Percentiles rank a stretch among this genome's conserved stretches.
phyloP scores from a whole-genome alignment of 2,329 filamentous ascomycete genomes.

The Aspergillus glaucus region DNA sequence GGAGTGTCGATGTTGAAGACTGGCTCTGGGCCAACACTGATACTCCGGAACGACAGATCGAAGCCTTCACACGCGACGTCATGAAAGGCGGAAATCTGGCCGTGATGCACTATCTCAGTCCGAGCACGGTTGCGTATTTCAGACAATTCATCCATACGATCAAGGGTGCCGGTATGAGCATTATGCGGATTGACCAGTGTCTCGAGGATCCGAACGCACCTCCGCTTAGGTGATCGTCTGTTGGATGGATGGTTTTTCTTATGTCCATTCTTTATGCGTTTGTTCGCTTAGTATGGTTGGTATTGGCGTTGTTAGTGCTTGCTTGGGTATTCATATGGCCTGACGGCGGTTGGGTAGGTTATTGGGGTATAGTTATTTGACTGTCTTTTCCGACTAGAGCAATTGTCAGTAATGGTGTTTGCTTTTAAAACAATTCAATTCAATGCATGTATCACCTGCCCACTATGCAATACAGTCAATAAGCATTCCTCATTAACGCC shows the following conservation, averaged over 20 bases:
- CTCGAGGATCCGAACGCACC: constrained; percentile 50
- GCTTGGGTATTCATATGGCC: no score
- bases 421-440: background rate
- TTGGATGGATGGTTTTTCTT: background rate
- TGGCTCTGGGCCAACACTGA: constrained; percentile 59
- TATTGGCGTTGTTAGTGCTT: background rate
- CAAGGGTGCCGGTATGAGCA: constrained; percentile 56
- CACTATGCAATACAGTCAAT: constrained; percentile 1
- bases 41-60: constrained; percentile 61
- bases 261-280: background rate
- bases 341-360: no score
- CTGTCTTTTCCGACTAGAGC: no score
- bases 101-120: constrained; percentile 64
- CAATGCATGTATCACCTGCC: background rate
- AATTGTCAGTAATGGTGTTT: background rate
- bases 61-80: constrained; percentile 59
- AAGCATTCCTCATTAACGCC: background rate
- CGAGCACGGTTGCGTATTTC: constrained; percentile 58
- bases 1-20: constrained; percentile 66
- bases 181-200: constrained; percentile 63
- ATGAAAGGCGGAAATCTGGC: constrained; percentile 57
- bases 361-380: no score
- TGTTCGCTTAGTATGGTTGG: background rate
- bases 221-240: background rate
- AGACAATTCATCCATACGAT: constrained; percentile 59